Conservation (phyloP, 2,329 filamentous ascomycete genomes). For the Xylariaceae sp. region DNA sequence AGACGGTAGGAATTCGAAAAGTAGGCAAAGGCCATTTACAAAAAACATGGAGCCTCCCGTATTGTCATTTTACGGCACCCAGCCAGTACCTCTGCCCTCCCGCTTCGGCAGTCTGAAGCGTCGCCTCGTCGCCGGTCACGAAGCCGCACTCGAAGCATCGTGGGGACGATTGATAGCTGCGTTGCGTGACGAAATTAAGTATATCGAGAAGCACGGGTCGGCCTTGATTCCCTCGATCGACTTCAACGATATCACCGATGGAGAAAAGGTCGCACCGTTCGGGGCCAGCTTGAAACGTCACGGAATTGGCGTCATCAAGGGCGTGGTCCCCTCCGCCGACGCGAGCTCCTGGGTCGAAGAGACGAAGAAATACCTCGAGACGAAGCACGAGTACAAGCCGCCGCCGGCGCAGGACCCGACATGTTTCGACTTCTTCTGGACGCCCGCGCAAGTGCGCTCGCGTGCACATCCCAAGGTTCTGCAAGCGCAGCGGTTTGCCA, state of each 20-base stretch:
- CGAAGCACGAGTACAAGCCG: slow-evolving; percentile 51
- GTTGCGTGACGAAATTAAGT: slow-evolving; percentile 53
- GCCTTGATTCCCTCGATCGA: slow-evolving; percentile 60
- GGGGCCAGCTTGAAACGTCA: slow-evolving; percentile 60
- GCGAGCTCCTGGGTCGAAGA: slow-evolving; percentile 62
- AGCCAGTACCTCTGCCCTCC: slow-evolving; percentile 60
- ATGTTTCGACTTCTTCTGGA: slow-evolving; percentile 76
- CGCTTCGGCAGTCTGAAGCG: slow-evolving; percentile 61
- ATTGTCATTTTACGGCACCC: slow-evolving; percentile 59
- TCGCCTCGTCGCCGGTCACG: slow-evolving; percentile 56
- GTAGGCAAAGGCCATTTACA: slow-evolving; percentile 34
- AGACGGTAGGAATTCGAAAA: slow-evolving; percentile 37
- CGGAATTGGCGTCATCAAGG: slow-evolving; percentile 67
- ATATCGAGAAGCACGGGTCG: slow-evolving; percentile 54
- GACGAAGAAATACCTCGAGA: slow-evolving; percentile 61
- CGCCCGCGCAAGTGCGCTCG: slow-evolving; percentile 68
- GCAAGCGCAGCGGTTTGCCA: slow-evolving; percentile 65
- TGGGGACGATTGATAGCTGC: slow-evolving; percentile 58
- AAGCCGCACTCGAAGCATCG: slow-evolving; percentile 55
- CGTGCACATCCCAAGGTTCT: slow-evolving; percentile 67
- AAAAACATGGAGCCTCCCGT: slow-evolving; percentile 53
- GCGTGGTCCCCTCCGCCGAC: slow-evolving; percentile 60
- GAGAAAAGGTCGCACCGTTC: slow-evolving; percentile 56
- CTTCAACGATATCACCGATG: slow-evolving; percentile 52
- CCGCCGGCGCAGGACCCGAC: slow-evolving; percentile 65